Evolutionary conservation across 73 alveolate genomes (phyloP), one percentile per base, ranked within the genome.

Genomic region (Symbiodinium natans): DNA sequence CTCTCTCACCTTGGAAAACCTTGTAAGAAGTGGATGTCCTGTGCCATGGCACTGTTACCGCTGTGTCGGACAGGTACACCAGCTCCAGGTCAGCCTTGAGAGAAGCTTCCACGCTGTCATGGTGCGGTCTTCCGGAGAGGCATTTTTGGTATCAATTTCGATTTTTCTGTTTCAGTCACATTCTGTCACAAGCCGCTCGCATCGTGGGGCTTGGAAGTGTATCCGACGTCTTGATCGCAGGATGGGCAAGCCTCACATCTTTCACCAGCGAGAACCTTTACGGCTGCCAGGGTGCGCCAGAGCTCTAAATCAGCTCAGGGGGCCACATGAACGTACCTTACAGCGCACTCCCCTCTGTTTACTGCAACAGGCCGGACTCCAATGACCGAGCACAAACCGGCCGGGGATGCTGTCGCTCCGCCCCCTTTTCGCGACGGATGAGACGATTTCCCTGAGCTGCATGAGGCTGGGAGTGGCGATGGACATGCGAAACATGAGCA

Each of bases 41-140:
- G 92, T 92, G 98, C 98, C 98, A 92, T 34, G 98, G 98, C 33
- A 92, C 92, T 27, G 82, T 80, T 36, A 92, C 98, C 0, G 98
- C 86, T n/a, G 90, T 73, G 84, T 92, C 98, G 59, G 54, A 36
- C 68, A 92, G 31, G 68, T 92, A 92, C 84, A 92, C 39, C 23
- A 92, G 83, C 46, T 74, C 98, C 84, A 92, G 83, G 56, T 92
- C 84, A 8, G 97, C 97, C 97, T 90, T 41, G 29, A 3, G 27
- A 33, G n/a, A n/a, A n/a, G n/a, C 80, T 63, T 23, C 21, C 59
- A 46, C 31, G 38, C 34, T 63, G 34, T 34, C 3, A 63, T 5
- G 71, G n/a, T 52, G n/a, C 71, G 27, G 31, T 13, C 8, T 43
- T 43, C 6, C 71, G 10, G 71, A 52, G 23, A 23, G n/a, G 71